These are phyloP conservation scores for Akanthomyces dipterigenus DNA, from an alignment of 2,329 filamentous ascomycete species.

Conservation along the genomic window DNA sequence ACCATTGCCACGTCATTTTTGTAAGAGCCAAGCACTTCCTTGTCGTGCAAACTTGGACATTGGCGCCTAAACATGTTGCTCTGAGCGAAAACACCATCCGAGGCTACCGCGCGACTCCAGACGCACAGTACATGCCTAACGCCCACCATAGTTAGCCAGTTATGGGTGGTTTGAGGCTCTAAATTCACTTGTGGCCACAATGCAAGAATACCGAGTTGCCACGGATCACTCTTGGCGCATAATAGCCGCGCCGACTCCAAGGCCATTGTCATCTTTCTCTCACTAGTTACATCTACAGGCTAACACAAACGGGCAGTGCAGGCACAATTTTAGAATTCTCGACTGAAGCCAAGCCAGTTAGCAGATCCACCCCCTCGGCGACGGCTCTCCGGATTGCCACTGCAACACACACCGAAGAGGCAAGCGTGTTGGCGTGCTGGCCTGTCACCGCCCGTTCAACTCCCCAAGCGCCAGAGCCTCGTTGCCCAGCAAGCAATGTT, in stretches of 20 bases:
- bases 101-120: background rate
- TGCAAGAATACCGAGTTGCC: background rate
- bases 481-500: background rate
- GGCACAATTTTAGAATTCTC: background rate
- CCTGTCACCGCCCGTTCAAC: background rate
- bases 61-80: background rate
- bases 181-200: background rate
- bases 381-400: background rate
- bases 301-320: background rate
- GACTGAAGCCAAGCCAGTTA: background rate
- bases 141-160: background rate
- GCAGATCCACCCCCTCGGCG: background rate
- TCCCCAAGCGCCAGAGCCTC: background rate
- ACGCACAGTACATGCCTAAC: too few relatives aligned
- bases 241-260: background rate
- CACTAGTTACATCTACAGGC: background rate
- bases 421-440: slow-evolving; percentile 1
- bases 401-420: background rate
- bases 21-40: background rate
- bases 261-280: background rate
- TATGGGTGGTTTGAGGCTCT: background rate
- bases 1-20: background rate
- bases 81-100: background rate
- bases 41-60: background rate
- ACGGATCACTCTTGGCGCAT: background rate